These are phyloP conservation scores for Pisolithus microcarpus DNA, from an alignment of 768 basidiomycete genomes.

Conservation along the genomic window DNA sequence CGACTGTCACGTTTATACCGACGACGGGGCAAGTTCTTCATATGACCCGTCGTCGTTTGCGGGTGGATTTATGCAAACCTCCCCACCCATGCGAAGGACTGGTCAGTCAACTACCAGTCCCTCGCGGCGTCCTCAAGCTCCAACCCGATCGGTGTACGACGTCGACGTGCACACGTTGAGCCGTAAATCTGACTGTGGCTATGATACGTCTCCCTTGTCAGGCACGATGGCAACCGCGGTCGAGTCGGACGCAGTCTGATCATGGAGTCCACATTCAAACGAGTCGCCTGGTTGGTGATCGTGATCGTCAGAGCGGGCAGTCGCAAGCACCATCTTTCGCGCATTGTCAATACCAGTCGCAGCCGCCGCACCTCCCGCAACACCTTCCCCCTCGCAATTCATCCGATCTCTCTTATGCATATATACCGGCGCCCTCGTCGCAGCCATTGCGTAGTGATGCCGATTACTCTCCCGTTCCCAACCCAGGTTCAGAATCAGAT, in stretches of 20 bases:
- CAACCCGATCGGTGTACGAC: background rate
- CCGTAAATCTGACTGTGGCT: background rate
- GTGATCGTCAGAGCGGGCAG: conserved; percentile 10
- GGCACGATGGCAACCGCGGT: background rate
- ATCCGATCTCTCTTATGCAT: background rate
- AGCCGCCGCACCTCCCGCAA: background rate
- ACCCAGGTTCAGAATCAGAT: background rate
- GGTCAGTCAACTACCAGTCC: background rate
- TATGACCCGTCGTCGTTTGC: background rate
- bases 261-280: conserved; percentile 5
- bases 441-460: background rate
- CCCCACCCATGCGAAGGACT: background rate
- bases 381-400: background rate
- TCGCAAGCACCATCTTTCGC: conserved; percentile 8
- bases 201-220: background rate
- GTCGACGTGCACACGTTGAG: background rate
- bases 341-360: background rate
- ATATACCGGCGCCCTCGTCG: background rate
- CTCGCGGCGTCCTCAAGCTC: background rate
- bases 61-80: background rate
- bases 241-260: background rate
- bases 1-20: conserved; percentile 3
- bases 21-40: background rate
- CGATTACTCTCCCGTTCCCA: background rate
- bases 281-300: conserved; percentile 11